phyloP scores from a whole-genome alignment of 2,329 filamentous ascomycete genomes.

The Fusarium zealandicum region DNA sequence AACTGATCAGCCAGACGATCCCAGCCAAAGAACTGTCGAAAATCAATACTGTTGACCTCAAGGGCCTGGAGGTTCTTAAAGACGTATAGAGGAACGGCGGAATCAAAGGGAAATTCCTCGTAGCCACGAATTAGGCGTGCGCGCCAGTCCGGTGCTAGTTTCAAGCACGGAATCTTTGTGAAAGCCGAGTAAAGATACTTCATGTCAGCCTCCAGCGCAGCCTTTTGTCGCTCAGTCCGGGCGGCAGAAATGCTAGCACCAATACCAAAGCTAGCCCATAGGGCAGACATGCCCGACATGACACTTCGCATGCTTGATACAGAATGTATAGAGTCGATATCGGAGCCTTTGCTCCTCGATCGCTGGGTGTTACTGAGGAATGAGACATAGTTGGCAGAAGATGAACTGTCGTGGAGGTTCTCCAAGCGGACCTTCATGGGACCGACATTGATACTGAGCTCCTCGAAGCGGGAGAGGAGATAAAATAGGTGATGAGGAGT shows the following conservation, averaged over 20 bases:
- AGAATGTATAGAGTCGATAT: constrained; percentile 91
- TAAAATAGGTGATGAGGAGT: constrained; percentile 98
- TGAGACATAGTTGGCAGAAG: constrained; percentile 92
- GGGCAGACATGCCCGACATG: constrained; percentile 93
- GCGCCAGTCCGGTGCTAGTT: constrained; percentile 89
- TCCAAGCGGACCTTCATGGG: constrained; percentile 96
- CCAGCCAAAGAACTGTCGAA: constrained; percentile 97
- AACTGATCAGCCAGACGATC: constrained; percentile 92
- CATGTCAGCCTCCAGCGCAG: constrained; percentile 82
- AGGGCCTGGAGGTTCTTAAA: constrained; percentile 97
- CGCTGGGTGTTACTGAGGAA: constrained; percentile 84
- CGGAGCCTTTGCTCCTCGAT: constrained; percentile 78
- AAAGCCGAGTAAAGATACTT: constrained; percentile 98
- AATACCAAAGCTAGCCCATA: constrained; percentile 90
- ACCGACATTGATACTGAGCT: constrained; percentile 86
- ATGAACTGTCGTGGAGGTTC: constrained; percentile 87
- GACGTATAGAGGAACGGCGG: constrained; percentile 91
- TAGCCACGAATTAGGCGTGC: constrained; percentile 90
- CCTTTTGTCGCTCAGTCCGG: constrained; percentile 89
- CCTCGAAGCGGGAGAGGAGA: constrained; percentile 92
- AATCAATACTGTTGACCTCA: constrained; percentile 95
- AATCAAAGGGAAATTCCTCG: constrained; percentile 98
- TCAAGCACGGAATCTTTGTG: constrained; percentile 94
- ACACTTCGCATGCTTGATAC: constrained; percentile 97
- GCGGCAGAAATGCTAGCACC: constrained; percentile 79